Evolutionary conservation across 2,329 filamentous ascomycete species (phyloP).

Genomic region (Aspergillus nomiae): DNA sequence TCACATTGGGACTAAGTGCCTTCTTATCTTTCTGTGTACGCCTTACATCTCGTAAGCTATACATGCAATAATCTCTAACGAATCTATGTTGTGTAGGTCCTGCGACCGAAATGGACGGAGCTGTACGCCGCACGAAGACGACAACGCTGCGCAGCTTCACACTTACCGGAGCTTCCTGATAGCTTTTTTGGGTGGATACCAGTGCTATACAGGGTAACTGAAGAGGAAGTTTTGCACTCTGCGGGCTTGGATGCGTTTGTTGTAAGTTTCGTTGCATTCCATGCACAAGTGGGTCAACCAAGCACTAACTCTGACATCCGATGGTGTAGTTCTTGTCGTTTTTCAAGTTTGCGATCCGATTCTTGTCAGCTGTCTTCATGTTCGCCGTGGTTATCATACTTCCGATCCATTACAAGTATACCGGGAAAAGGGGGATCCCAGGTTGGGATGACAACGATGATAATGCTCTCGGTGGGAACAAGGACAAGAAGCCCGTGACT

Average conservation of each 20-base stretch:
- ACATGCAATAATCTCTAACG: conserved; percentile 13
- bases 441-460: conserved; percentile 40
- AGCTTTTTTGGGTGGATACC: conserved; percentile 93
- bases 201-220: conserved; percentile 77
- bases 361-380: conserved; percentile 77
- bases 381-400: conserved; percentile 79
- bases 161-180: conserved; percentile 77
- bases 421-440: conserved; percentile 44
- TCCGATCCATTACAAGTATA: conserved; percentile 77
- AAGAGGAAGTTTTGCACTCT: conserved; percentile 85
- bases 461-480: conserved; percentile 28
- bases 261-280: conserved; percentile 50
- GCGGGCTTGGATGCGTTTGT: conserved; percentile 95
- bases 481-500: conserved; percentile 33
- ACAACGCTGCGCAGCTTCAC: conserved; percentile 64
- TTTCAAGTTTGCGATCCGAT: conserved; percentile 90
- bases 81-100: conserved; percentile 54
- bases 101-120: conserved; percentile 87
- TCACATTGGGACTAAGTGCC: conserved; percentile 44
- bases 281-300: neutral
- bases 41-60: neutral
- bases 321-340: conserved; percentile 74
- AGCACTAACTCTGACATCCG: neutral
- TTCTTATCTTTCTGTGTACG: conserved; percentile 51
- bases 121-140: conserved; percentile 88